A percentile compares a stretch with the other conserved stretches of the same genome.
phyloP scores from a whole-genome alignment of 2,329 filamentous ascomycete species.

The Paraphaeosphaeria minitans region DNA sequence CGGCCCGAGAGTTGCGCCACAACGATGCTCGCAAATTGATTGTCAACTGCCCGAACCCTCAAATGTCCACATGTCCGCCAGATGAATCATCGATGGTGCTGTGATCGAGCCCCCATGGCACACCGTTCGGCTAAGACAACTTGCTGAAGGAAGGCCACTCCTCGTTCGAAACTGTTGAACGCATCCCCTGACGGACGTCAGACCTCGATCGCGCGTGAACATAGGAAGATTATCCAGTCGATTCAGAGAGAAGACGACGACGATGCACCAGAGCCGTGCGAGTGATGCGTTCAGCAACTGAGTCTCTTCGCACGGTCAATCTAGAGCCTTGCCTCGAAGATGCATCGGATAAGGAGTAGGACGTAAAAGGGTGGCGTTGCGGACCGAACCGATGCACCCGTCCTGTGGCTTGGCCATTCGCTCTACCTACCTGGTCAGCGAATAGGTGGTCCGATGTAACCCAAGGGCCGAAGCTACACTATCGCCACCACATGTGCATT shows the following conservation, averaged over 20 bases:
- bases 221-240: background rate
- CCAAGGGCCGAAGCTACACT: background rate
- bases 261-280: background rate
- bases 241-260: background rate
- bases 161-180: background rate
- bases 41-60: background rate
- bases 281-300: background rate
- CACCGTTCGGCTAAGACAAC: constrained; percentile 4
- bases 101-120: background rate
- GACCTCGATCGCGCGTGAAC: background rate
- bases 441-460: constrained; percentile 6
- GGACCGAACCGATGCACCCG: background rate
- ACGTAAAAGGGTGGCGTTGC: background rate
- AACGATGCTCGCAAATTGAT: constrained; percentile 1
- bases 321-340: background rate
- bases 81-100: background rate
- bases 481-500: background rate
- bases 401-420: constrained; percentile 1
- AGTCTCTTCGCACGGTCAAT: background rate
- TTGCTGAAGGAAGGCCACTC: background rate
- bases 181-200: background rate
- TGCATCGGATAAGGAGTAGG: background rate
- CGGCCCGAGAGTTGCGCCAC: constrained; percentile 8
- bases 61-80: background rate
- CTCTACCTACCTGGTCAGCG: background rate